Evolutionary conservation across 2,329 filamentous ascomycete genomes (phyloP), one percentile per base, ranked within the genome.

Genomic region (Curvularia hawaiiensis): DNA sequence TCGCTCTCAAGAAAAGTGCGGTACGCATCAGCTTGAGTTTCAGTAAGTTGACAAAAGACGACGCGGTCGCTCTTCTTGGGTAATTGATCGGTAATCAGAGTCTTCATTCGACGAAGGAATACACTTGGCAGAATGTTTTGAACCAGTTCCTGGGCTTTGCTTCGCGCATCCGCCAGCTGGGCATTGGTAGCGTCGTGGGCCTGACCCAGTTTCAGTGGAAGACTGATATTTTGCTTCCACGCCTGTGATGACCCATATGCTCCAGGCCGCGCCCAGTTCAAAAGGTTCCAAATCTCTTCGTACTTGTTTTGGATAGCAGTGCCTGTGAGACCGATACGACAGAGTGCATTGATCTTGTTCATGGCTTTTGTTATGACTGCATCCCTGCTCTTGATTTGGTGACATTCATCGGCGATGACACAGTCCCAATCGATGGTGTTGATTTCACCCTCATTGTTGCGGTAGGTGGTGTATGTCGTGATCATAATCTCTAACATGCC

Each of bases 271-370:
- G 92, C 93, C 95, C 95, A 99, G 73, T 99, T 96, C 3, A 99
- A 81, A 0, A 99, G 81, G 0, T 92, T 96, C 94, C 94, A 99
- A 0, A 99, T 83, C 75, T 99, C 95, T 72, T 97, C 92, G 73
- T 99, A 99, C 64, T 91, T 95, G 76, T 99, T 99, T 73, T 99
- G 95, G 44, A 99, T 97, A 0, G 94, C 94, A 0, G 95, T 99
- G 2, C 95, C 95, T 0, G 93, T 98, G 9, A 99, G 82, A 0
- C 95, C 95, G 59, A 99, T 93, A 33, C 95, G 86, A 71, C 95
- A 98, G 2, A 98, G 84, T 0, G 93, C 88, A 67, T 99, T 99
- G 65, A 98, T 82, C 60, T 93, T 86, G 67, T 92, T 90, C 89
- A 99, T 94, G 0, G 92, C 88, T 69, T 90, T 86, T 0, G 94